Evolutionary conservation across 805 yeast genomes (phyloP).

Genomic region (Scheffersomyces stipitis): DNA sequence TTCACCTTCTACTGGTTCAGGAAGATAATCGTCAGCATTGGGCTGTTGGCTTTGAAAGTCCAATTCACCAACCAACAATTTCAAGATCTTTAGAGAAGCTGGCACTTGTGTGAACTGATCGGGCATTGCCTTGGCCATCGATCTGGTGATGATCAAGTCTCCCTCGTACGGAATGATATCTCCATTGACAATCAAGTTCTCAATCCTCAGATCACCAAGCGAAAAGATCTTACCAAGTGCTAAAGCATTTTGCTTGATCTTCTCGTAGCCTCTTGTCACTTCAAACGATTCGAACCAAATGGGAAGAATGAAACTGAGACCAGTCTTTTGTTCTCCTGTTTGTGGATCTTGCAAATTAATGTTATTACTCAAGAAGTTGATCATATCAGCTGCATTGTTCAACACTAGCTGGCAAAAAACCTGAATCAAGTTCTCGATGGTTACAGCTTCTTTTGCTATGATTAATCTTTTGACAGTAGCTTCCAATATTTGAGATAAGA

Average conservation of each 20-base stretch:
- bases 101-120: slow-evolving; percentile 63
- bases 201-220: slow-evolving; percentile 54
- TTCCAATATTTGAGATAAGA: slow-evolving; percentile 57
- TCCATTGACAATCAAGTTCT: slow-evolving; percentile 66
- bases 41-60: slow-evolving; percentile 60
- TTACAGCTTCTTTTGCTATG: slow-evolving; percentile 64
- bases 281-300: slow-evolving; percentile 87
- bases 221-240: slow-evolving; percentile 71
- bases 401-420: slow-evolving; percentile 74
- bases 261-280: slow-evolving; percentile 73
- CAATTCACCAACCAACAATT: slow-evolving; percentile 68
- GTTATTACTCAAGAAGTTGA: slow-evolving; percentile 54
- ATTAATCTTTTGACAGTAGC: slow-evolving; percentile 72
- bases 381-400: slow-evolving; percentile 59
- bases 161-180: slow-evolving; percentile 62
- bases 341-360: slow-evolving; percentile 29
- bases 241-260: slow-evolving; percentile 62
- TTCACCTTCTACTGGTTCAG: slow-evolving; percentile 15
- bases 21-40: slow-evolving; percentile 36
- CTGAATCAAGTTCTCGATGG: slow-evolving; percentile 73
- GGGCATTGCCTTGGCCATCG: slow-evolving; percentile 71
- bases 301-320: slow-evolving; percentile 59
- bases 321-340: slow-evolving; percentile 24
- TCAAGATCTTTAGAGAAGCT: slow-evolving; percentile 70
- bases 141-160: slow-evolving; percentile 77